Base-by-base conservation (phyloP, 345 rosid genomes). In the Balakata baccata region DNA sequence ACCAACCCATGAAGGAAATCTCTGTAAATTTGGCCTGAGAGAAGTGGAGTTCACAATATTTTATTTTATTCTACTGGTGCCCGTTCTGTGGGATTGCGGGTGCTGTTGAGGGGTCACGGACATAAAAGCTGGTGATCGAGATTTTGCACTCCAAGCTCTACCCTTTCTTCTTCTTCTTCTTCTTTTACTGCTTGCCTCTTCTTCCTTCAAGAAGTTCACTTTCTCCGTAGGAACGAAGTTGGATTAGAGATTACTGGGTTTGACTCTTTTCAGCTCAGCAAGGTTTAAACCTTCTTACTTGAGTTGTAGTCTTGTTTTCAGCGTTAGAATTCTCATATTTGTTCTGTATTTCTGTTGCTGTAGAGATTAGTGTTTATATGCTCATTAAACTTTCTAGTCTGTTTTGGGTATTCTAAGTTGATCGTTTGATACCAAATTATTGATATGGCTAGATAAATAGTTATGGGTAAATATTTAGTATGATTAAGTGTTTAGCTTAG, bases 111-210 rank as follows among this genome's bases (percentile, higher is more conserved):
- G 56, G 77, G 66, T 56, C 71, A 46, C 72, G 72, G 74, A 71
- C 76, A 81, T 6, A 56, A 68, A 41, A 73, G 74, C 78, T 79
- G 83, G 80, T 41, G 77, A 73, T 80, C 80, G 69, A 76, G 71
- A 72, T 52, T 61, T 75, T 70, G 63, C 34, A 11, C 37, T 57
- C 29, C 73, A 43, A 51, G 34, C 49, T 60, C 1, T 49, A 16
- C 18, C 13, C 23, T 45, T 23, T 22, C 39, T 70, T 23, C 18
- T 61, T 20, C 5, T 50, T 11, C 47, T 34, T 47, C 18, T n/a
- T 46, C 54, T 47, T 70, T 10, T 29, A 29, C 34, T 29, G 10
- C 56, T 45, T 7, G 39, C 59, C 57, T 60, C 14, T 29, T 49
- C 23, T 47, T 71, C n/a, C 56, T 74, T 57, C 38, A 68, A 75